Evolutionary conservation across 2,329 filamentous ascomycete genomes (phyloP).

Genomic region (Dothiorella sarmentorum): DNA sequence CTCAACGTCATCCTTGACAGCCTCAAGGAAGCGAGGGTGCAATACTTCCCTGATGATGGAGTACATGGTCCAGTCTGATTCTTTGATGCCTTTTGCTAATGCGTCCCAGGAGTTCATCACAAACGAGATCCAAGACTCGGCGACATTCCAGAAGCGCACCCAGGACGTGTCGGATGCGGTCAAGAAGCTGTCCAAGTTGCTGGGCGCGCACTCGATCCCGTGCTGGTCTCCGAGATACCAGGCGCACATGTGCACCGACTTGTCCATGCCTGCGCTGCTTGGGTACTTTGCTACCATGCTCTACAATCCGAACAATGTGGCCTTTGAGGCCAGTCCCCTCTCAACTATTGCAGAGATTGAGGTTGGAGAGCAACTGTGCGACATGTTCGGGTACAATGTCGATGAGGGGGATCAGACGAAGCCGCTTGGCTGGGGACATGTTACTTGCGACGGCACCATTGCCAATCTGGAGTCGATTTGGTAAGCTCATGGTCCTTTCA

Average conservation of each 20-base stretch:
- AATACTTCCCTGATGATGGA: slow-evolving; percentile 38
- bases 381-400: slow-evolving; percentile 47
- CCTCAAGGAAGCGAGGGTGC: slow-evolving; percentile 32
- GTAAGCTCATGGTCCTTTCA: slow-evolving; percentile 22
- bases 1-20: slow-evolving; percentile 41
- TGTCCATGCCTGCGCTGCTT: slow-evolving; percentile 43
- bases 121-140: slow-evolving; percentile 32
- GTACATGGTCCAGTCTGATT: slow-evolving; percentile 22
- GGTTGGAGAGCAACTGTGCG: slow-evolving; percentile 46
- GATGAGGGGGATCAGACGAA: slow-evolving; percentile 22
- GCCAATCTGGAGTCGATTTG: slow-evolving; percentile 51
- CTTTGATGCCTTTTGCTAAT: not conserved
- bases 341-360: slow-evolving; percentile 45
- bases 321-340: slow-evolving; percentile 46
- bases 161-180: slow-evolving; percentile 37
- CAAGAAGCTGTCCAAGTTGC: slow-evolving; percentile 34
- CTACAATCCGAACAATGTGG: slow-evolving; percentile 51
- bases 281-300: slow-evolving; percentile 51
- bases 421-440: slow-evolving; percentile 43
- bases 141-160: slow-evolving; percentile 34
- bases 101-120: slow-evolving; percentile 36
- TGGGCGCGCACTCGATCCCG: slow-evolving; percentile 45
- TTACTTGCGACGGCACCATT: slow-evolving; percentile 46
- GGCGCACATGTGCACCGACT: slow-evolving; percentile 45
- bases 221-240: slow-evolving; percentile 49